Evolutionary conservation across 345 rosid genomes (phyloP).

Genomic region (Arabidopsis thaliana): DNA sequence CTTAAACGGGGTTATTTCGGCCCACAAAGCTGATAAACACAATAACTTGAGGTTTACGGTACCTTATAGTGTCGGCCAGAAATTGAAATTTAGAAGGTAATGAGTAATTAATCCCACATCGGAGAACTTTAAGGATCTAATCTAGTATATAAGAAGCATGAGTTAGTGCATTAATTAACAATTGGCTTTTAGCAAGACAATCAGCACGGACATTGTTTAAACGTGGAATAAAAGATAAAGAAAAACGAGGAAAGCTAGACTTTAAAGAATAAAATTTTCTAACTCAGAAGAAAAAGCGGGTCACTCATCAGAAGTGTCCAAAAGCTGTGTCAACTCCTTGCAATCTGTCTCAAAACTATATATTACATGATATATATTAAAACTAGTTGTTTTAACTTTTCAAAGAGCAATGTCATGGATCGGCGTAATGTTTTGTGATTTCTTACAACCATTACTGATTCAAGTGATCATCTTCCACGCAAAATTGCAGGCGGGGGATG

Average conservation of each 20-base stretch:
- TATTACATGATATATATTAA: no score
- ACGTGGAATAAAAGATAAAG: no score
- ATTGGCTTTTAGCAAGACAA: background rate
- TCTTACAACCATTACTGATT: background rate
- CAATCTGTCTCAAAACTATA: no score
- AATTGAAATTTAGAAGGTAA: background rate
- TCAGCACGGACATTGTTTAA: no score
- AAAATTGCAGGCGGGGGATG: slow-evolving; percentile 40
- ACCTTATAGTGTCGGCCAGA: background rate
- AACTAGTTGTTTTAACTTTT: no score
- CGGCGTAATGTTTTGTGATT: background rate
- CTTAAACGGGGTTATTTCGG: background rate
- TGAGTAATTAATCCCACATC: background rate
- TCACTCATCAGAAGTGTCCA: no score
- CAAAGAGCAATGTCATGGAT: background rate
- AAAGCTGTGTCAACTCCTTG: no score
- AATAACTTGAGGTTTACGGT: background rate
- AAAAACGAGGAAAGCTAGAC: no score
- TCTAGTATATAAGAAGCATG: background rate
- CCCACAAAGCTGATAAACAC: background rate
- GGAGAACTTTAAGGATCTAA: background rate
- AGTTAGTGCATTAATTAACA: background rate
- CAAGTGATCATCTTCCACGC: background rate
- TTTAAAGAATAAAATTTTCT: no score
- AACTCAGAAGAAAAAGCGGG: no score